Evolutionary conservation across 768 basidiomycete genomes (phyloP).

Genomic region (Lactarius sanguifluus): DNA sequence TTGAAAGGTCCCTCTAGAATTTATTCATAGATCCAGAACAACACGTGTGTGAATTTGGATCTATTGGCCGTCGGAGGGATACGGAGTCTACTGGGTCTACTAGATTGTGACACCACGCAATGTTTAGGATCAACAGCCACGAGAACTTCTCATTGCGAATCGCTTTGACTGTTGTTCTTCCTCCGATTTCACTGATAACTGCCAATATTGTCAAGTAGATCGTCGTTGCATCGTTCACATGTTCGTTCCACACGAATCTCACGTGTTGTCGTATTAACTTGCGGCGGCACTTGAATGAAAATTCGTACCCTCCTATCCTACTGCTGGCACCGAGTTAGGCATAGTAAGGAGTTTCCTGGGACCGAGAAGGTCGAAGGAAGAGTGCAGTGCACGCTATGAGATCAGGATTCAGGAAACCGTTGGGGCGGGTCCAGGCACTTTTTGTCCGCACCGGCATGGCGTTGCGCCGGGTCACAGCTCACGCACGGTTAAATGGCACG

Average conservation of each 20-base stretch:
- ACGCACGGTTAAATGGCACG: constrained; percentile 33
- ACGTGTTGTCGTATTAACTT: constrained; percentile 1
- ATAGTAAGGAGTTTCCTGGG: constrained; percentile 9
- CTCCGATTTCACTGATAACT: constrained; percentile 5
- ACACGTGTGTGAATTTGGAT: not conserved
- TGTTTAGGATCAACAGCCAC: not conserved
- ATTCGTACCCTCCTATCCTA: not conserved
- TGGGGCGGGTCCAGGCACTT: constrained; percentile 2
- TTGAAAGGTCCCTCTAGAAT: not conserved
- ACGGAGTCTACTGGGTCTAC: not conserved
- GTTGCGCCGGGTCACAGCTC: not conserved
- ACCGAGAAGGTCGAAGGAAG: constrained; percentile 2
- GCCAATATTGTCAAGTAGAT: not conserved
- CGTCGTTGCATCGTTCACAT: constrained; percentile 1
- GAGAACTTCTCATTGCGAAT: constrained; percentile 9
- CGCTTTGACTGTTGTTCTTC: not conserved
- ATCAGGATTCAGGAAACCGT: constrained; percentile 11
- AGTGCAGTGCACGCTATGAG: constrained; percentile 10
- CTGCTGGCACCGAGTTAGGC: not conserved
- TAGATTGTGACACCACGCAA: not conserved
- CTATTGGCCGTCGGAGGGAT: not conserved
- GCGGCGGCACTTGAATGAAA: constrained; percentile 15
- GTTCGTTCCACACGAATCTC: not conserved
- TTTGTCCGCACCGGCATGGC: constrained; percentile 9
- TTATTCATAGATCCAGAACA: not conserved